phyloP scores from a whole-genome alignment of 78 protist species.

The Protostelium mycophagum region DNA sequence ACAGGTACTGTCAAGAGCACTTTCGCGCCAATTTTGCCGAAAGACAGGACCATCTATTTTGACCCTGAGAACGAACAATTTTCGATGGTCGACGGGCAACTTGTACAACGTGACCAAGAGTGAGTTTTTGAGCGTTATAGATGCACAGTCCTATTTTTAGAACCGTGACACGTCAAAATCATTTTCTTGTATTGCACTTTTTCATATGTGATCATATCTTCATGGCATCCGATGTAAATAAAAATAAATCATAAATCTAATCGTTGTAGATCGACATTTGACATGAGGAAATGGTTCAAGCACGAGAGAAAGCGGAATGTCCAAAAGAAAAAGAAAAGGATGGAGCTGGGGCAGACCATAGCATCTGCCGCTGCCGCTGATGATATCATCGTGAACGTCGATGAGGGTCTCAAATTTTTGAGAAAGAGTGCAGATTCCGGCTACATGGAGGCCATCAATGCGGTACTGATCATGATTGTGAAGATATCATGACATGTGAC shows the following conservation, averaged over 20 bases:
- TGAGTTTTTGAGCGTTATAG: too few species aligned
- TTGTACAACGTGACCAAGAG: not conserved
- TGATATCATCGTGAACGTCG: not conserved
- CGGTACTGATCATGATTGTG: not conserved
- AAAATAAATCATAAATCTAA: not conserved
- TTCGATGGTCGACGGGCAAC: not conserved
- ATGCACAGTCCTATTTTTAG: too few species aligned
- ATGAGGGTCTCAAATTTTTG: not conserved
- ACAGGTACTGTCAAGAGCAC: not conserved
- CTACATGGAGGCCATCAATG: not conserved
- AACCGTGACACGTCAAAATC: too few species aligned
- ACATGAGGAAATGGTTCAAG: not conserved
- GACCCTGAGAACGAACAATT: not conserved
- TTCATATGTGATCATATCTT: too few species aligned
- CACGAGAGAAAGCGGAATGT: not conserved
- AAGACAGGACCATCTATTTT: not conserved
- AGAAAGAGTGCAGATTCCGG: not conserved
- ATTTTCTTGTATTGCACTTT: too few species aligned
- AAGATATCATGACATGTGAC: not conserved
- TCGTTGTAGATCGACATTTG: not conserved
- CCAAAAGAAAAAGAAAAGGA: not conserved
- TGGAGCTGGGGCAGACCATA: too few species aligned
- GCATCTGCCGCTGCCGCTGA: not conserved
- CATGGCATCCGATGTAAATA: too few species aligned
- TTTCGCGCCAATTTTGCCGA: not conserved